Conservation (phyloP, 2,329 filamentous ascomycete genomes). For the Neoarthrinium moseri region DNA sequence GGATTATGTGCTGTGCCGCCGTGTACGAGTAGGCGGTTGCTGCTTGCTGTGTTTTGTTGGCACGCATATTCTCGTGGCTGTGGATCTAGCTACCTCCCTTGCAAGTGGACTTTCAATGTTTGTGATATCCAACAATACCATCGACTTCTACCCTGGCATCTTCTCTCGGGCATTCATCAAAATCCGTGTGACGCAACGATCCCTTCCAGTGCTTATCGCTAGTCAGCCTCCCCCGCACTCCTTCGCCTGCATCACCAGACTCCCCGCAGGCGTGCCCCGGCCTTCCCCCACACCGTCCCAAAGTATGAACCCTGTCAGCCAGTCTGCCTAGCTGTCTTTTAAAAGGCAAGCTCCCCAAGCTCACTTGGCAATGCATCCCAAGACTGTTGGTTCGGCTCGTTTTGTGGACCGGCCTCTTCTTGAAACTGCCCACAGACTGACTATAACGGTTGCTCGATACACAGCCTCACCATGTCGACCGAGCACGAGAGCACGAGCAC, state of each 20-base stretch:
- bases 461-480: slow-evolving; percentile 5
- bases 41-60: too few species aligned
- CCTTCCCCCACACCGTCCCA: not conserved
- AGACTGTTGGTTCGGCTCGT: not conserved
- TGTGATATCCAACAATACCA: too few species aligned
- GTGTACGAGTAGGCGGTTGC: too few species aligned
- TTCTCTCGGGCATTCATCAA: slow-evolving; percentile 3
- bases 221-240: not conserved
- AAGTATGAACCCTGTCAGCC: not conserved
- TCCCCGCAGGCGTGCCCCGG: not conserved
- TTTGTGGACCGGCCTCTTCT: slow-evolving; percentile 1
- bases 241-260: not conserved
- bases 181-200: not conserved
- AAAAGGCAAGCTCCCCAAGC: slow-evolving; percentile 2
- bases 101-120: too few species aligned
- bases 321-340: not conserved
- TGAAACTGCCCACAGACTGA: too few species aligned
- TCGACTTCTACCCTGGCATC: not conserved
- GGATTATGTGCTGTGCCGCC: too few species aligned
- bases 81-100: too few species aligned
- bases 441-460: too few species aligned
- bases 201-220: not conserved
- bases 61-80: too few species aligned
- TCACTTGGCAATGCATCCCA: slow-evolving; percentile 1
- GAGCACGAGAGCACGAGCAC: slow-evolving; percentile 13